Evolutionary conservation across 805 yeast genomes (phyloP), one percentile per base, ranked within the genome.

Genomic region (Zygotorulaspora sp.): DNA sequence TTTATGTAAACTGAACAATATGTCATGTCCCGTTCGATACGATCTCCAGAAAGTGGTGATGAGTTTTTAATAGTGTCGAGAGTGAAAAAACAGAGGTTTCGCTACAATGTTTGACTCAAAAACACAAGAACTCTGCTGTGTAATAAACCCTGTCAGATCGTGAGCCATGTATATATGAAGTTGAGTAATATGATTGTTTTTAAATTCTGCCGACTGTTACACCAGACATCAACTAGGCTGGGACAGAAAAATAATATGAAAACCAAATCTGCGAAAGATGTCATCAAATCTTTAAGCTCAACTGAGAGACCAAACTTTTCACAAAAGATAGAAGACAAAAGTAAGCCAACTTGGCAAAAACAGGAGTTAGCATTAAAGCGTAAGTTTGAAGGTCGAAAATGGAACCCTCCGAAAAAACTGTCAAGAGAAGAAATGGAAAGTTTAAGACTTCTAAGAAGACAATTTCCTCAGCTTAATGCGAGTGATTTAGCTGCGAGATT

Each of bases 341-440:
- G 45, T 40, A 62, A 66, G n/a, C 82, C 84, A 1, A 76, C 71
- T 23, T 89, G 96, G 92, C 65, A 74, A 48, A 72, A 79, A 48
- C 78, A 87, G 48, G 79, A 79, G 49, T 71, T 71, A 48, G 77
- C 92, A 0, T 45, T 83, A 17, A 63, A 67, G 35, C 80, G 75
- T 50, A 78, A 86, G 50, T 74, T 82, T 38, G 68, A 78, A 4
- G 73, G 73, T 5, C 51, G 67, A 17, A 66, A 65, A 18, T 81
- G 95, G 86, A 71, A 72, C 30, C 95, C 95, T 1, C 64, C 68
- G 3, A 79, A 75, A 50, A 78, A 71, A 51, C 58, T 89, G 5
- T 77, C 86, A 7, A 67, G 92, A 35, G 78, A 73, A 32, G 75
- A 81, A 7, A 84, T 87, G 72, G 76, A 74, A 13, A 77, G 77